Evolutionary conservation across 2,329 filamentous ascomycete genomes (phyloP), one percentile per base, ranked within the genome.

Genomic region (Xylaria polymorpha): DNA sequence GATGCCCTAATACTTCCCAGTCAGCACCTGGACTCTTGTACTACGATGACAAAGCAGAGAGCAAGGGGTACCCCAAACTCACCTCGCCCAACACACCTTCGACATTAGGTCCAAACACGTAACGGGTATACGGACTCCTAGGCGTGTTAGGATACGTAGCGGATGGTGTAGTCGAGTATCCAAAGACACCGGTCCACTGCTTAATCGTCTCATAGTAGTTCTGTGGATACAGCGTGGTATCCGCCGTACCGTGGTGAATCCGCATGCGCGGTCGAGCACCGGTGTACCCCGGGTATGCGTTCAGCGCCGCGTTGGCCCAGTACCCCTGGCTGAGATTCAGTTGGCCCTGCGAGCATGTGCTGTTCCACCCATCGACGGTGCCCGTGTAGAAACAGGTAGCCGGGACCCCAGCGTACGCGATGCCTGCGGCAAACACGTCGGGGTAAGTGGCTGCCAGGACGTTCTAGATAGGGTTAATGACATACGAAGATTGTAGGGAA

Each of bases 261-360:
- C 72, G 68, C 77, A 80, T 79, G 43, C 76, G 73, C 25, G 79
- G 79, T 20, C 74, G 70, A 6, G 69, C 64, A 4, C 79, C 79
- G 25, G 57, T 73, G 61, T 79, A 81, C 0, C 77, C 76, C 1
- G 79, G 74, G 68, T 80, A 80, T 46, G 83, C 82, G 64, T 78
- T 78, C 32, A 79, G 76, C 14, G 83, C 85, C 29, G 82, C 78
- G 68, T 82, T 79, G 12, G 83, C 83, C 86, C 86, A 88, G 62
- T 84, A 79, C 69, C 82, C 76, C 1, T 83, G 80, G 0, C 83
- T 83, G 25, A 81, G 79, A 60, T 78, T 75, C 61, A 81, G 74
- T 51, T 84, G 77, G 3, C 86, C 86, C 32, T 80, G 77, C 0
- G 86, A 81, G 77, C 87, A 89, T 1, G 81, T 81, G 51, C 77